These are phyloP conservation scores for Scheffersomyces titani DNA, from an alignment of 1,139 yeast species.

Conservation along the genomic window DNA sequence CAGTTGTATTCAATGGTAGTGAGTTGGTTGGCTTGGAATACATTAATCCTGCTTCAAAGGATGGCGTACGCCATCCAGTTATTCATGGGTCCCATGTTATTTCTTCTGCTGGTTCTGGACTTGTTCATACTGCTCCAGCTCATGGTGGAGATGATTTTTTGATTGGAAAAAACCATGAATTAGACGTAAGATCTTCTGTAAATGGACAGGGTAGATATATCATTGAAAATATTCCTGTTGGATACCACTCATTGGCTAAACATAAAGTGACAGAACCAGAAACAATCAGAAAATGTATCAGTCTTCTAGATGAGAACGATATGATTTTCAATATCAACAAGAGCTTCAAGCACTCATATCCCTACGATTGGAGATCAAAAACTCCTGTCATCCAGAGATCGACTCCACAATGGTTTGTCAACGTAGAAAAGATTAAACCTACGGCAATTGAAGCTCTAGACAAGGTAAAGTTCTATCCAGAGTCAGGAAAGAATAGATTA, in stretches of 20 bases:
- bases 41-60: constrained; percentile 54
- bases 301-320: constrained; percentile 38
- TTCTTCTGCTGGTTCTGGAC: constrained; percentile 83
- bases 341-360: constrained; percentile 77
- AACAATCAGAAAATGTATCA: constrained; percentile 39
- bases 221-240: constrained; percentile 40
- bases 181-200: constrained; percentile 74
- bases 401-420: constrained; percentile 97
- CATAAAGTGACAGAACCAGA: constrained; percentile 64
- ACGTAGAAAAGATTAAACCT: constrained; percentile 71
- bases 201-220: constrained; percentile 72
- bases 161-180: constrained; percentile 58
- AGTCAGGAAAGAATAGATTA: constrained; percentile 68
- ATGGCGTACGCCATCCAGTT: constrained; percentile 50
- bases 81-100: constrained; percentile 84
- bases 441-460: constrained; percentile 61
- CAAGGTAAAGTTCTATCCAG: constrained; percentile 70
- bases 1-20: constrained; percentile 38
- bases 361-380: constrained; percentile 96
- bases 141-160: constrained; percentile 95
- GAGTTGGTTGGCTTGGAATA: constrained; percentile 49
- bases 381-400: constrained; percentile 93
- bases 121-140: constrained; percentile 97
- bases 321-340: constrained; percentile 53
- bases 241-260: constrained; percentile 49